These are phyloP conservation scores for Pseudognaphalium luteoalbum DNA, from an alignment of 129 eudicot genomes.

Conservation along the genomic window DNA sequence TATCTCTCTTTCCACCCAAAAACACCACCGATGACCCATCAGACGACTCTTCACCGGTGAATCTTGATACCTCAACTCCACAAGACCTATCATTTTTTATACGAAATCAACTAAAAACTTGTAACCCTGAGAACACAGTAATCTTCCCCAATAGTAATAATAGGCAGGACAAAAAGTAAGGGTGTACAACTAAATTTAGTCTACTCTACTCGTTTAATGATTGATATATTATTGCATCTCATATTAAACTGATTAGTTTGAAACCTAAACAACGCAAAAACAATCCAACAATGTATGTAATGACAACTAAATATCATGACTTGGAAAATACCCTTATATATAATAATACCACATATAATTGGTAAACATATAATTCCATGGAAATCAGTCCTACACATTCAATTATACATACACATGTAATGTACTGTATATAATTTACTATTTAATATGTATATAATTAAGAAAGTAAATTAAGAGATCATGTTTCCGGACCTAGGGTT, in stretches of 20 bases:
- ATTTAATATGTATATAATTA: not conserved
- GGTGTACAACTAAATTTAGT: not conserved
- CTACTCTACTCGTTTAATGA: not conserved
- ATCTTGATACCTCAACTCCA: conserved; percentile 54
- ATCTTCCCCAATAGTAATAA: not conserved
- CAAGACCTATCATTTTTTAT: conserved; percentile 41
- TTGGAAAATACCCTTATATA: not conserved
- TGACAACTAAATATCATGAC: not conserved
- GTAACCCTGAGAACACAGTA: not conserved
- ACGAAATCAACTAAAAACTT: not conserved
- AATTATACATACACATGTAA: not conserved
- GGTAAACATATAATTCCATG: not conserved
- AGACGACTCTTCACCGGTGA: conserved; percentile 44
- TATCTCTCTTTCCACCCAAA: conserved; percentile 66
- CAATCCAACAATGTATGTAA: not conserved
- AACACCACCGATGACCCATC: conserved; percentile 24
- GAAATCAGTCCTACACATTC: not conserved
- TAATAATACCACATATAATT: not conserved
- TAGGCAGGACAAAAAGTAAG: not conserved
- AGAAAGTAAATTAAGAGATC: not conserved
- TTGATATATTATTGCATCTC: not conserved
- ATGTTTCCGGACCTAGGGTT: conserved; percentile 50
- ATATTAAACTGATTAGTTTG: not conserved
- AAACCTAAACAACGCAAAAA: no score
- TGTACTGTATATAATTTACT: not conserved